phyloP scores from a whole-genome alignment of 345 rosid species.

The Populus deltoides region DNA sequence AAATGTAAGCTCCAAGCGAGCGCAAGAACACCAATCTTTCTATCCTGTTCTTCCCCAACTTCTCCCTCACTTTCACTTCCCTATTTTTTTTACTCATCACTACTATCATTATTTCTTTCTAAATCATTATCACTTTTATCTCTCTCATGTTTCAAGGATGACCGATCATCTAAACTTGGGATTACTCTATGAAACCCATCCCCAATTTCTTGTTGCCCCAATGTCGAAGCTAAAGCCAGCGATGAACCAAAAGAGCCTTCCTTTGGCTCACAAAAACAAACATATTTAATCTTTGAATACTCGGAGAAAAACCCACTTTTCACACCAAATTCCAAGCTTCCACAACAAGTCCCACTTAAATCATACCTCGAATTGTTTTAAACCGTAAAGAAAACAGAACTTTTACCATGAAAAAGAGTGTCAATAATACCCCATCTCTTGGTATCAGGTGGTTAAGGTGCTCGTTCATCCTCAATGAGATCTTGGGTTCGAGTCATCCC shows the following conservation, averaged over 20 bases:
- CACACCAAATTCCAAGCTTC: constrained; percentile 25
- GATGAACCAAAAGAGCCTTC: constrained; percentile 26
- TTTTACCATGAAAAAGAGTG: constrained; percentile 25
- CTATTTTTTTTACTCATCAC: not conserved
- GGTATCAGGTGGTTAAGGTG: too few species aligned
- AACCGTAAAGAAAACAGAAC: constrained; percentile 30
- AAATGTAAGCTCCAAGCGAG: constrained; percentile 51
- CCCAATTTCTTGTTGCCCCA: constrained; percentile 51
- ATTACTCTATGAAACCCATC: constrained; percentile 36
- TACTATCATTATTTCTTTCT: constrained; percentile 18
- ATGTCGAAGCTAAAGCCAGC: constrained; percentile 51
- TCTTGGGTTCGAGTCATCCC: too few species aligned
- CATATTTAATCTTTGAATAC: constrained; percentile 23
- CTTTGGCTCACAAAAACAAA: constrained; percentile 35
- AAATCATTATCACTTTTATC: constrained; percentile 21
- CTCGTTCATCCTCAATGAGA: too few species aligned
- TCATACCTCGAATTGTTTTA: constrained; percentile 29
- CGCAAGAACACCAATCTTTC: constrained; percentile 53
- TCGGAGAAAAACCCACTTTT: constrained; percentile 26
- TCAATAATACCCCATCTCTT: constrained; percentile 21
- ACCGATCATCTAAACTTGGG: constrained; percentile 21
- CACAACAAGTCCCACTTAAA: constrained; percentile 17
- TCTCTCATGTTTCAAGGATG: constrained; percentile 14
- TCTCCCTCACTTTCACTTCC: constrained; percentile 11
- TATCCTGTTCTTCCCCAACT: constrained; percentile 22